A percentile compares a stretch with the other conserved stretches of the same genome.
phyloP scores from a whole-genome alignment of 2,329 filamentous ascomycete species.

The Thelonectria olida region DNA sequence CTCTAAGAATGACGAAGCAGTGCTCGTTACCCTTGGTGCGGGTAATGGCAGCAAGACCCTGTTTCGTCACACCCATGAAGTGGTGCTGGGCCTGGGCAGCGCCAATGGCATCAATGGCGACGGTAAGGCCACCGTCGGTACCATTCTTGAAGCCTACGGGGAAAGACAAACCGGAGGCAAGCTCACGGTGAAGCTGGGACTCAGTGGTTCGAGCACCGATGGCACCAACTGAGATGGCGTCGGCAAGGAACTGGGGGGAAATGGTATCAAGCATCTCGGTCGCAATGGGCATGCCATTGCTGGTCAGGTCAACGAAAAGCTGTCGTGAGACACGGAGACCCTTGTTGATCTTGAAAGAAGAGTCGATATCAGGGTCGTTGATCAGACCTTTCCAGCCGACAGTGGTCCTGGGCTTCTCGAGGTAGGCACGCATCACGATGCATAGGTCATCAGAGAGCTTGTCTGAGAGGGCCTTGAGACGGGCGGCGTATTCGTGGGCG shows the following conservation, averaged over 20 bases:
- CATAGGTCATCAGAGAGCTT: conserved; percentile 85
- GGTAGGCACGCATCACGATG: conserved; percentile 98
- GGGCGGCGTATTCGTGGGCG: conserved; percentile 87
- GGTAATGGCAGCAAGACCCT: conserved; percentile 93
- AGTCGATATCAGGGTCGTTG: conserved; percentile 98
- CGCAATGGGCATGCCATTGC: conserved; percentile 90
- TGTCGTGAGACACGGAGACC: conserved; percentile 91
- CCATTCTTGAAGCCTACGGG: conserved; percentile 99
- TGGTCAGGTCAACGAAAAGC: conserved; percentile 91
- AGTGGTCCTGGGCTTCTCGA: conserved; percentile 97
- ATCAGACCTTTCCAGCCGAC: conserved; percentile 99
- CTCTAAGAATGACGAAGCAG: conserved; percentile 95
- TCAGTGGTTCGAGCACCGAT: conserved; percentile 97
- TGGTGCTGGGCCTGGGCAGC: conserved; percentile 87
- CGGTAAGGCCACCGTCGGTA: conserved; percentile 88
- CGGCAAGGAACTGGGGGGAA: conserved; percentile 95
- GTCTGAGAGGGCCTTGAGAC: conserved; percentile 79
- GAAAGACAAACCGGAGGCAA: conserved; percentile 94
- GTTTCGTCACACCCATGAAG: conserved; percentile 99
- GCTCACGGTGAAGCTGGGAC: conserved; percentile 94
- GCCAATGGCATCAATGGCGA: conserved; percentile 96
- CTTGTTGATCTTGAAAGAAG: conserved; percentile 99
- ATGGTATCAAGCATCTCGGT: conserved; percentile 99
- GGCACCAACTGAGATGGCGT: conserved; percentile 93
- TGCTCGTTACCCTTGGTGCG: conserved; percentile 94